Evolutionary conservation across 73 alveolate genomes (phyloP), one percentile per base, ranked within the genome.

Genomic region (Vitrella brassicaformis): DNA sequence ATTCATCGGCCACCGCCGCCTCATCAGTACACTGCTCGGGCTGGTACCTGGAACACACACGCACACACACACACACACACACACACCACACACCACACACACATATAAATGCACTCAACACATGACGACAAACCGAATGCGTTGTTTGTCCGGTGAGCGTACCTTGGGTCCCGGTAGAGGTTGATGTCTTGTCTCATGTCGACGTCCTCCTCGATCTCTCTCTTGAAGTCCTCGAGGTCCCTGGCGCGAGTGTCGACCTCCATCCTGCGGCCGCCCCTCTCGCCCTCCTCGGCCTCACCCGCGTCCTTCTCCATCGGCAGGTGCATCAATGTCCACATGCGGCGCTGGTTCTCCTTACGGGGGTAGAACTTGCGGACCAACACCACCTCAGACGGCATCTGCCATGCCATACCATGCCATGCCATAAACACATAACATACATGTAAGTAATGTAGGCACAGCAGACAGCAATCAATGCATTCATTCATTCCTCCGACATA

Each of bases 201-300:
- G 68, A 90, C 90, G 71, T 89, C 95, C 68, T 89, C 92, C 73
- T 93, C 98, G 46, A 93, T 80, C 70, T 93, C 98, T 70, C 85
- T 71, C 82, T 90, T 69, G 90, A 93, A 93, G 82, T 90, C 96
- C 31, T 93, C 98, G 69, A 81, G 75, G 71, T 93, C 96, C 71
- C 81, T 84, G 68, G 79, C 77, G n/a, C n/a, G n/a, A n/a, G n/a
- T n/a, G n/a, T n/a, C n/a, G n/a, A n/a, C n/a, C n/a, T n/a, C n/a
- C n/a, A n/a, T n/a, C n/a, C n/a, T n/a, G 19, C 69, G 72, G 68
- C 31, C 25, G 27, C 71, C 75, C 46, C 75, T 84, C 67, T 78
- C 75, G 68, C 78, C 89, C 73, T 84, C 91, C 79, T 26, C 22
- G 28, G 30, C 84, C 81, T 31, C 70, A 47, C 75, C 70, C 76